Percentiles rank a stretch among this genome's conserved stretches.
phyloP scores from a whole-genome alignment of 768 basidiomycete species.

The Botryobasidium botryosum region DNA sequence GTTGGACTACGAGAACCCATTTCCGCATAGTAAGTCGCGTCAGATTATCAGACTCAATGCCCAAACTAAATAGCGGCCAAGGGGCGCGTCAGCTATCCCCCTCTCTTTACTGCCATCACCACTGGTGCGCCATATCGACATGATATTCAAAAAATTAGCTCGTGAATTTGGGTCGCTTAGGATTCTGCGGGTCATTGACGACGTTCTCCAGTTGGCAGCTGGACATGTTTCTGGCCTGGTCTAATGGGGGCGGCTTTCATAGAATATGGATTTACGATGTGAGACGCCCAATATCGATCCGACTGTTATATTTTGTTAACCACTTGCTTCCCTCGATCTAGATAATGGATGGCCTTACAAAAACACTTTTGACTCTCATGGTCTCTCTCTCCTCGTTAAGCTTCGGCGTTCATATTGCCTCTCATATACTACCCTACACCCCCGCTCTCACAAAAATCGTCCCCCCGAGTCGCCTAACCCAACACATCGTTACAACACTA shows the following conservation, averaged over 20 bases:
- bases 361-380: conserved; percentile 61
- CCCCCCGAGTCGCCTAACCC: conserved; percentile 24
- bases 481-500: conserved; percentile 34
- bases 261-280: conserved; percentile 60
- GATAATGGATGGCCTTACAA: conserved; percentile 77
- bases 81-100: conserved; percentile 48
- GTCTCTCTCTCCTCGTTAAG: conserved; percentile 59
- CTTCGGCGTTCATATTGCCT: conserved; percentile 51
- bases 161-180: conserved; percentile 21
- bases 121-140: conserved; percentile 37
- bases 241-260: conserved; percentile 39
- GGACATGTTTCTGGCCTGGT: conserved; percentile 73
- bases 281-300: conserved; percentile 18
- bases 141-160: background rate
- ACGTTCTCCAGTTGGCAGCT: conserved; percentile 95
- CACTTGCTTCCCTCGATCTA: conserved; percentile 18
- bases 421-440: conserved; percentile 25
- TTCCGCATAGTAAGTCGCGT: conserved; percentile 49
- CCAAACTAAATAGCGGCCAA: background rate
- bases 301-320: background rate
- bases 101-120: conserved; percentile 72
- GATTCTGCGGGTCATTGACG: conserved; percentile 91
- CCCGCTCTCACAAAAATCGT: conserved; percentile 10
- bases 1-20: conserved; percentile 56
- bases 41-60: background rate